These are phyloP conservation scores for Hymenoscyphus occultus DNA, from an alignment of 2,329 filamentous ascomycete species.

Conservation along the genomic window DNA sequence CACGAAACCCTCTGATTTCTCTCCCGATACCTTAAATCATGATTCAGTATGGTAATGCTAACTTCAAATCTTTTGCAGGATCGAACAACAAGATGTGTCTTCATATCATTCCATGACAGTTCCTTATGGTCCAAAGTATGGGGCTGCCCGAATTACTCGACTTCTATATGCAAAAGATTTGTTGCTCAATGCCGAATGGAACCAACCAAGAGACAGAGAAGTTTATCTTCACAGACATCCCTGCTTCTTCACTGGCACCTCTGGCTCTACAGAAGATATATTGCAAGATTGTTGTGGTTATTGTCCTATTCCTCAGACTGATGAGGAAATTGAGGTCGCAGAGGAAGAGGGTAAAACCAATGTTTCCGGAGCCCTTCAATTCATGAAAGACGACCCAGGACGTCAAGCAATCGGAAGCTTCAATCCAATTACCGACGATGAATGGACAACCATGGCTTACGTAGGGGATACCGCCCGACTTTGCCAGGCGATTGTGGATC, in stretches of 20 bases:
- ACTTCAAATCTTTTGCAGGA: conserved; percentile 21
- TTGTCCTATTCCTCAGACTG: conserved; percentile 67
- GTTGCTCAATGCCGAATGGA: conserved; percentile 84
- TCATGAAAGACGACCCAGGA: conserved; percentile 78
- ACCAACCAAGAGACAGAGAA: conserved; percentile 69
- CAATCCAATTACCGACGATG: conserved; percentile 75
- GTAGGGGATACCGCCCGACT: conserved; percentile 73
- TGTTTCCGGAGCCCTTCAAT: conserved; percentile 69
- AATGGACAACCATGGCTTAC: conserved; percentile 92
- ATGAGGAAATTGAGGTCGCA: conserved; percentile 68
- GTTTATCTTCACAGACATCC: conserved; percentile 81
- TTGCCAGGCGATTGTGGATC: conserved; percentile 77
- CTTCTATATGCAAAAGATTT: conserved; percentile 79
- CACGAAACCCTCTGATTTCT: no score
- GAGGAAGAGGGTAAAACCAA: conserved; percentile 73
- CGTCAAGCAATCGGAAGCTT: conserved; percentile 71
- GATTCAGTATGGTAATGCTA: no score
- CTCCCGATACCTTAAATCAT: no score
- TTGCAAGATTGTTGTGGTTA: conserved; percentile 78
- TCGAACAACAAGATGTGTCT: conserved; percentile 70
- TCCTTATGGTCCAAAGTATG: conserved; percentile 60
- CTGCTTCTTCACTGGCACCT: conserved; percentile 60
- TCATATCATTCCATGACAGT: conserved; percentile 77
- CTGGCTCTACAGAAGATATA: conserved; percentile 67
- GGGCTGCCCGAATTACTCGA: conserved; percentile 73